Evolutionary conservation across 768 basidiomycete genomes (phyloP).

Genomic region (Pisolithus sp.): DNA sequence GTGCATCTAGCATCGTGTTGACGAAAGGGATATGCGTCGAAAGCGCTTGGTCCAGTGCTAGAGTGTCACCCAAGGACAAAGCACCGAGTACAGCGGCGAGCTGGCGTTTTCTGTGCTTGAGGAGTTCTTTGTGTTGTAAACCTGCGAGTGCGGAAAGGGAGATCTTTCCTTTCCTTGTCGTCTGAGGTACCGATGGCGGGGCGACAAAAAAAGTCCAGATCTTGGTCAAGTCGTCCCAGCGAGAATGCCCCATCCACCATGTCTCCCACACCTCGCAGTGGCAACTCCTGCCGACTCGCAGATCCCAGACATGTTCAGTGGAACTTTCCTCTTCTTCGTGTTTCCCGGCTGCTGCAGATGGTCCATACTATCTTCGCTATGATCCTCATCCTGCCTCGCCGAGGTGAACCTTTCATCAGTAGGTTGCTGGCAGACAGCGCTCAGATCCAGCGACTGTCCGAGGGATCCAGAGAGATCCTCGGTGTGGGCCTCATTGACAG

Average conservation of each 20-base stretch:
- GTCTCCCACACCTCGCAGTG: too few species aligned
- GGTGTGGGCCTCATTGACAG: constrained; percentile 11
- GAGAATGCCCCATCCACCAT: too few species aligned
- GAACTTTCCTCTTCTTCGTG: constrained; percentile 86
- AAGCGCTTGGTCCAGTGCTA: constrained; percentile 75
- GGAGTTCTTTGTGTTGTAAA: constrained; percentile 67
- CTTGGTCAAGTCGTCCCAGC: constrained; percentile 7
- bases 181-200: constrained; percentile 11
- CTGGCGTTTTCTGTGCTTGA: constrained; percentile 63
- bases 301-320: constrained; percentile 48
- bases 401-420: constrained; percentile 17
- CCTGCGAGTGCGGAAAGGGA: constrained; percentile 60
- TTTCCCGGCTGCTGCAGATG: constrained; percentile 73
- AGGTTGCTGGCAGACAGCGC: constrained; percentile 20
- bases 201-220: constrained; percentile 16
- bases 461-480: constrained; percentile 16
- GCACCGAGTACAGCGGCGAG: constrained; percentile 65
- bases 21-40: constrained; percentile 36
- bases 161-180: constrained; percentile 39
- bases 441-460: constrained; percentile 23
- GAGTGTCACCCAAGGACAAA: constrained; percentile 57
- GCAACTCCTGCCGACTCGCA: constrained; percentile 35
- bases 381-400: constrained; percentile 43
- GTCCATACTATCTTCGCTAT: constrained; percentile 58
- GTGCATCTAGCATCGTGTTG: constrained; percentile 30